Evolutionary conservation across 805 yeast genomes (phyloP).

Genomic region (Kluyveromyces lactis): DNA sequence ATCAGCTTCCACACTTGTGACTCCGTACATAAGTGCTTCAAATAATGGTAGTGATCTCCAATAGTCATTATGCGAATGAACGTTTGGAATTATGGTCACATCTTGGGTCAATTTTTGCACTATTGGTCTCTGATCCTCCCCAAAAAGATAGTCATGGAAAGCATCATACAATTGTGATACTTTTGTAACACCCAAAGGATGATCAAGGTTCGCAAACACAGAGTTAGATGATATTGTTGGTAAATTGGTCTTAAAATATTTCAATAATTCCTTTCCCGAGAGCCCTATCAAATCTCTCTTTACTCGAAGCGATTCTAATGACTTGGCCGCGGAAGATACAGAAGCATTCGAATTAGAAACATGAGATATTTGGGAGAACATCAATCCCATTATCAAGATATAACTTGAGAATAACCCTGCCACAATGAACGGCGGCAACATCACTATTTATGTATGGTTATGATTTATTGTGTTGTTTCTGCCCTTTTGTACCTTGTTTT

Average conservation of each 20-base stretch:
- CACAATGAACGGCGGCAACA: neutral
- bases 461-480: too few species aligned
- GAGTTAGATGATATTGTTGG: neutral
- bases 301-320: neutral
- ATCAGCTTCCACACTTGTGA: constrained; percentile 58
- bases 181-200: neutral
- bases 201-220: neutral
- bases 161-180: constrained; percentile 15
- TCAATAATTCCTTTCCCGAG: constrained; percentile 10
- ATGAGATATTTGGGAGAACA: neutral
- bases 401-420: constrained; percentile 1
- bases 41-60: constrained; percentile 51
- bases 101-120: constrained; percentile 20
- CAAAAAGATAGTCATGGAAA: constrained; percentile 9
- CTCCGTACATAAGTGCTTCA: constrained; percentile 47
- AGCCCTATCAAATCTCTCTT: constrained; percentile 8
- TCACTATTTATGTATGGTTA: neutral
- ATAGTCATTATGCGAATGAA: constrained; percentile 68
- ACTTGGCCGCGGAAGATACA: neutral
- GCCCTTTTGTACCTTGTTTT: too few species aligned
- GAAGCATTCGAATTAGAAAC: neutral
- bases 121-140: constrained; percentile 7
- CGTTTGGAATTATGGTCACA: constrained; percentile 17
- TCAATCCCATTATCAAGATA: neutral
- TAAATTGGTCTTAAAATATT: constrained; percentile 10